phyloP scores from a whole-genome alignment of 495 filamentous ascomycete genomes.

The Oidiodendron maius region DNA sequence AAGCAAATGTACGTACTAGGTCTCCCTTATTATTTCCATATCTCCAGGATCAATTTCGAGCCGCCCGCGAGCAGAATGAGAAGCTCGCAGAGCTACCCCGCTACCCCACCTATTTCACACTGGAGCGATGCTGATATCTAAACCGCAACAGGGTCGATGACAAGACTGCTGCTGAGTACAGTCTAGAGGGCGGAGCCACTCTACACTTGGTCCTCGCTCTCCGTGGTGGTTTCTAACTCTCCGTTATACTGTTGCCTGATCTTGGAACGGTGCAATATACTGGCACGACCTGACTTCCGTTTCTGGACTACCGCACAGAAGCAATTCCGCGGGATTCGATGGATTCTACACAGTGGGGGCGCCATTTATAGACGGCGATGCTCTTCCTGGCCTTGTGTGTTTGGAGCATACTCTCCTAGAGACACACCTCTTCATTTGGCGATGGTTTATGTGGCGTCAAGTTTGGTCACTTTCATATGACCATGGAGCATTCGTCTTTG shows the following conservation, averaged over 20 bases:
- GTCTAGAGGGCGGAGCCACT: constrained; percentile 86
- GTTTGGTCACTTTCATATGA: no score
- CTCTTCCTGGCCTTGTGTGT: no score
- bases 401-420: no score
- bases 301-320: no score
- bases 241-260: not conserved
- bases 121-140: constrained; percentile 1
- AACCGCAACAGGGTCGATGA: constrained; percentile 71
- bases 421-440: no score
- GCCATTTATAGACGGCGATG: no score
- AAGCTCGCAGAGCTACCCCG: not conserved
- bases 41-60: not conserved
- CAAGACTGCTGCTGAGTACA: constrained; percentile 78
- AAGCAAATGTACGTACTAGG: constrained; percentile 80
- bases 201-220: constrained; percentile 93
- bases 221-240: constrained; percentile 53
- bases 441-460: no score
- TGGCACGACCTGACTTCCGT: no score
- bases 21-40: not conserved
- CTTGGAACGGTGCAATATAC: no score
- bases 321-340: no score
- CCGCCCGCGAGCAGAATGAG: not conserved
- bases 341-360: no score
- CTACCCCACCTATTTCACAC: not conserved
- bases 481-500: no score